phyloP scores from a whole-genome alignment of 1,284 basidiomycete genomes.

The Austroboletus novae-zelandiae region DNA sequence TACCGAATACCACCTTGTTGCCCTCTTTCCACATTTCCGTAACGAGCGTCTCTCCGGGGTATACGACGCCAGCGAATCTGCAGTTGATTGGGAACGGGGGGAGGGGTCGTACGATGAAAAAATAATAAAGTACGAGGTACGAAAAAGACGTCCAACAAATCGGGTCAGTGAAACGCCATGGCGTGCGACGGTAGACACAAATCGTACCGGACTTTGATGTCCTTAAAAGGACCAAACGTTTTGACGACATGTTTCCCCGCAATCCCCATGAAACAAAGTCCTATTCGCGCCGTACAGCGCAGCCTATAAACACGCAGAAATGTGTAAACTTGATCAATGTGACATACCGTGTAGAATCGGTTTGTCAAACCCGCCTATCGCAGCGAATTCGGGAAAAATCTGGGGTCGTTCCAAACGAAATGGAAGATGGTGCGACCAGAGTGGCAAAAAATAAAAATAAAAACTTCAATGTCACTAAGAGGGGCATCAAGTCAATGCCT shows the following conservation, averaged over 20 bases:
- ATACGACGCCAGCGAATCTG: constrained; percentile 88
- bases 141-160: not conserved
- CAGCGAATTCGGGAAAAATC: constrained; percentile 93
- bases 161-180: not conserved
- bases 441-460: not conserved
- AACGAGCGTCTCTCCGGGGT: constrained; percentile 91
- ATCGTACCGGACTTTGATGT: constrained; percentile 92
- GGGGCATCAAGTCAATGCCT: constrained; percentile 19
- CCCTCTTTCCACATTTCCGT: constrained; percentile 99
- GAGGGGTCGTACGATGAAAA: not conserved
- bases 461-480: constrained; percentile 2
- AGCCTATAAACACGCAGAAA: not conserved
- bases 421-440: not conserved
- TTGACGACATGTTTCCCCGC: constrained; percentile 93
- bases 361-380: constrained; percentile 91
- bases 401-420: constrained; percentile 30
- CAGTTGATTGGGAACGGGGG: not conserved
- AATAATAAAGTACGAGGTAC: not conserved
- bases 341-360: constrained; percentile 73
- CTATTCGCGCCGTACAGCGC: constrained; percentile 28
- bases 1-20: constrained; percentile 88
- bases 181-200: no score
- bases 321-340: not conserved
- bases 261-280: constrained; percentile 92
- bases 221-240: constrained; percentile 81